These are phyloP conservation scores for Chlamydomonas sphaeroides DNA, from an alignment of 139 green algal genomes.

Conservation along the genomic window DNA sequence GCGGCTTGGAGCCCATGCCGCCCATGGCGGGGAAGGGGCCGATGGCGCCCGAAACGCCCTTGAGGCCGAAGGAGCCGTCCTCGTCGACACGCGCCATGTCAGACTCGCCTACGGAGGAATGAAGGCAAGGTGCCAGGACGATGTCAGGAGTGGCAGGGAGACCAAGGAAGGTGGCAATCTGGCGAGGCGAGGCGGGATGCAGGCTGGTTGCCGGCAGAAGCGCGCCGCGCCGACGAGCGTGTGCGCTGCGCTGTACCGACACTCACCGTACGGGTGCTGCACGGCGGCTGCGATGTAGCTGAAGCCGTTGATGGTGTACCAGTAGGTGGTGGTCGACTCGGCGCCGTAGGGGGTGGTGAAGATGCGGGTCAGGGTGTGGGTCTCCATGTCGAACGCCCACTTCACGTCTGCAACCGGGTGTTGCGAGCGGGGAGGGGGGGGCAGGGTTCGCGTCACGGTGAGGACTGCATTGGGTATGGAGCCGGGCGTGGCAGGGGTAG, in stretches of 20 bases:
- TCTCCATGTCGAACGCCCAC: conserved; percentile 58
- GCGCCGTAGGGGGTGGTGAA: conserved; percentile 64
- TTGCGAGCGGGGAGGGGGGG: no score
- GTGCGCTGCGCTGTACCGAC: not conserved
- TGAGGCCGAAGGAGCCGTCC: not conserved
- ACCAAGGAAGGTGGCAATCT: not conserved
- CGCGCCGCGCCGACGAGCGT: not conserved
- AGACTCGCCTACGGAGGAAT: conserved; percentile 29
- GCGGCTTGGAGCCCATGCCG: no score
- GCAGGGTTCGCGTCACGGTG: no score
- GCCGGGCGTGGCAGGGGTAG: no score
- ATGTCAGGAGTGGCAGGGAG: no score
- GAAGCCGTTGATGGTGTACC: conserved; percentile 55
- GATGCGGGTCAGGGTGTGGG: conserved; percentile 53
- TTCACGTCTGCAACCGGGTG: no score
- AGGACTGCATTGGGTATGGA: no score
- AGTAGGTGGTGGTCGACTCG: conserved; percentile 62
- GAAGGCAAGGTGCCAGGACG: no score
- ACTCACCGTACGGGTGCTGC: conserved; percentile 73
- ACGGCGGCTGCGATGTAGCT: conserved; percentile 56
- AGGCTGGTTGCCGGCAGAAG: no score
- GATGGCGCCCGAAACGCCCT: not conserved
- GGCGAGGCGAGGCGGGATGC: not conserved
- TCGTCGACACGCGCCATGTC: conserved; percentile 38
- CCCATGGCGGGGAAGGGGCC: not conserved